Evolutionary conservation across 768 basidiomycete genomes (phyloP), one percentile per base, ranked within the genome.

Genomic region (Termitomyces sp.): DNA sequence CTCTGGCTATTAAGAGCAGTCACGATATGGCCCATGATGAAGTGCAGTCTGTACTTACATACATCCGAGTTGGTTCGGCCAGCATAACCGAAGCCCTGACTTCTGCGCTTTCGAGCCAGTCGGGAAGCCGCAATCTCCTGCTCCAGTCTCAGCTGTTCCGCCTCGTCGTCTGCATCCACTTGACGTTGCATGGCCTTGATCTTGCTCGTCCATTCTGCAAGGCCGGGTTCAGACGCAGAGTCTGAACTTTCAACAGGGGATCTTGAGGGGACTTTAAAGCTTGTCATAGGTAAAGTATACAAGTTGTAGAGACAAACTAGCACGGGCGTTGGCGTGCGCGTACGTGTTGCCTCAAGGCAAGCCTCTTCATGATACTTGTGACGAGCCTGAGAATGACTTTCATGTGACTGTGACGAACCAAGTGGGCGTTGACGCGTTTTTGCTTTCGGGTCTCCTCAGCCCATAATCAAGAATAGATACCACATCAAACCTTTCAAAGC

Each of bases 161-260:
- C 83, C 69, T 91, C 90, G 60, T 92, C 91, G 63, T 91, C 88
- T 14, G 86, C 86, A 63, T 94, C 91, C 31, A 92, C 87, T 67
- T 92, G 89, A 61, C 85, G 82, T 70, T 92, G 91, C 72, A 93
- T 74, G 15, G 85, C 88, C 70, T 87, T 88, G 71, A 94, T 91
- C 77, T 82, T 87, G 73, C 76, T 87, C 14, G 91, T 83, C 91
- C 91, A 93, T 71, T 93, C 89, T 15, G 89, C 81, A n/a, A 92
- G 79, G 53, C 84, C 87, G 3, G 79, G 76, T 66, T 91, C 89
- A 20, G 86, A 78, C 62, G 81, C 83, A n/a, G 49, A n/a, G 17
- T 62, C 61, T 11, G 82, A 79, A 20, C 77, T 67, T 67, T 83
- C 81, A 20, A 66, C 68, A 15, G 70, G 61, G 55, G 61, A 57